These are phyloP conservation scores for Aspergillus floridensis DNA, from an alignment of 2,329 filamentous ascomycete species.

Conservation along the genomic window DNA sequence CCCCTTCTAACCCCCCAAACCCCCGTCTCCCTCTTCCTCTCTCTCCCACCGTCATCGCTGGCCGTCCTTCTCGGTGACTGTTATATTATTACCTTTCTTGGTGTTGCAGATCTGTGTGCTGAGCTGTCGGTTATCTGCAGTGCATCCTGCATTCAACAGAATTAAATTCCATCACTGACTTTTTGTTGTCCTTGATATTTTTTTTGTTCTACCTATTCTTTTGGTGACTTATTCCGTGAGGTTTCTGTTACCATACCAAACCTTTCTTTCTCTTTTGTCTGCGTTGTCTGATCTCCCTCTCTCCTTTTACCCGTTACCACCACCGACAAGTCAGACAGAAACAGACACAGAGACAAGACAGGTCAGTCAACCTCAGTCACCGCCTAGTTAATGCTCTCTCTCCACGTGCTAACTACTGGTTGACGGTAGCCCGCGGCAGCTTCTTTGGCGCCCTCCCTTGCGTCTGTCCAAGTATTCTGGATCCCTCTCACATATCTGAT, in stretches of 20 bases:
- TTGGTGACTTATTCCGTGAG: neutral
- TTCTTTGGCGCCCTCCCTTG: slow-evolving; percentile 24
- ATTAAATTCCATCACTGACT: neutral
- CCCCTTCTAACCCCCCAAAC: slow-evolving; percentile 3
- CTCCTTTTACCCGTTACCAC: neutral
- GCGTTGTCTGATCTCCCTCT: neutral
- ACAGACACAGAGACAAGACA: neutral
- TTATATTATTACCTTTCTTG: slow-evolving; percentile 10
- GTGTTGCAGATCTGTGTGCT: slow-evolving; percentile 21
- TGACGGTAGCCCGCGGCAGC: slow-evolving; percentile 20
- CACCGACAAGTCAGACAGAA: neutral
- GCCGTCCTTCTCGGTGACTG: slow-evolving; percentile 1
- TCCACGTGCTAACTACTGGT: slow-evolving; percentile 26
- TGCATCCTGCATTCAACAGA: slow-evolving; percentile 12
- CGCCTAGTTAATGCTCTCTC: slow-evolving; percentile 16
- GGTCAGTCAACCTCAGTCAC: slow-evolving; percentile 5
- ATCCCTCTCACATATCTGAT: slow-evolving; percentile 20
- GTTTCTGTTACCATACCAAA: neutral
- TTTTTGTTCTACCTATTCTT: slow-evolving; percentile 3
- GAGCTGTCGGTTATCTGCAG: slow-evolving; percentile 24
- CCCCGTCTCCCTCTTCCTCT: neutral
- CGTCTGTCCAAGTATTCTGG: slow-evolving; percentile 17
- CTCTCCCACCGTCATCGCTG: slow-evolving; percentile 4
- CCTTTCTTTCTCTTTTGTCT: neutral
- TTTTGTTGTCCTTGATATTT: neutral